Conservation (phyloP, 2,329 filamentous ascomycete genomes). For the Clonostachys byssicola region DNA sequence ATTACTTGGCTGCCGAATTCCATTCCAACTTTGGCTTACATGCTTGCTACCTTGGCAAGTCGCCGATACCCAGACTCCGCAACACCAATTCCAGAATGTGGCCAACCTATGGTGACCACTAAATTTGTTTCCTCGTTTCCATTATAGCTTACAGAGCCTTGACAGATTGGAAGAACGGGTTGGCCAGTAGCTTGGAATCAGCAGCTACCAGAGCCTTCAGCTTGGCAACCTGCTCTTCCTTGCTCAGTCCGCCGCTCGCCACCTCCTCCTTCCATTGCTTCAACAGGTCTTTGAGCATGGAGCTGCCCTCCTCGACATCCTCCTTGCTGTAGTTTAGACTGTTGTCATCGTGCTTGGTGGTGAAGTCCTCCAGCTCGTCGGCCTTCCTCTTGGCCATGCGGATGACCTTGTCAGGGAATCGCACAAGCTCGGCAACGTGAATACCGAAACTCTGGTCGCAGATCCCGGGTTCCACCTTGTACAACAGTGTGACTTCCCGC, state of each 20-base stretch:
- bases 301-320: slow-evolving; percentile 86
- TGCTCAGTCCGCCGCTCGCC: slow-evolving; percentile 53
- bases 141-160: slow-evolving; percentile 39
- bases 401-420: slow-evolving; percentile 95
- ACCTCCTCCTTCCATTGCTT: slow-evolving; percentile 81
- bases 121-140: not conserved
- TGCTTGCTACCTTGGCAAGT: not conserved
- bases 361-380: slow-evolving; percentile 96
- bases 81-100: not conserved
- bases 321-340: slow-evolving; percentile 67
- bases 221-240: slow-evolving; percentile 71
- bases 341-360: slow-evolving; percentile 65
- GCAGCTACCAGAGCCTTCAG: slow-evolving; percentile 76
- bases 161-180: slow-evolving; percentile 68
- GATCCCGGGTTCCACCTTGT: slow-evolving; percentile 93
- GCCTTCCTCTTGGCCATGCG: slow-evolving; percentile 99
- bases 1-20: not conserved
- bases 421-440: slow-evolving; percentile 93
- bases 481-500: slow-evolving; percentile 88
- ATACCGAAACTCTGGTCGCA: slow-evolving; percentile 98
- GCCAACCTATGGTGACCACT: not conserved
- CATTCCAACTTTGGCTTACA: not conserved
- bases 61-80: not conserved
- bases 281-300: slow-evolving; percentile 78
- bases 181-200: slow-evolving; percentile 60